These are phyloP conservation scores for Casuarina glauca DNA, from an alignment of 306 rosid species.

Conservation along the genomic window DNA sequence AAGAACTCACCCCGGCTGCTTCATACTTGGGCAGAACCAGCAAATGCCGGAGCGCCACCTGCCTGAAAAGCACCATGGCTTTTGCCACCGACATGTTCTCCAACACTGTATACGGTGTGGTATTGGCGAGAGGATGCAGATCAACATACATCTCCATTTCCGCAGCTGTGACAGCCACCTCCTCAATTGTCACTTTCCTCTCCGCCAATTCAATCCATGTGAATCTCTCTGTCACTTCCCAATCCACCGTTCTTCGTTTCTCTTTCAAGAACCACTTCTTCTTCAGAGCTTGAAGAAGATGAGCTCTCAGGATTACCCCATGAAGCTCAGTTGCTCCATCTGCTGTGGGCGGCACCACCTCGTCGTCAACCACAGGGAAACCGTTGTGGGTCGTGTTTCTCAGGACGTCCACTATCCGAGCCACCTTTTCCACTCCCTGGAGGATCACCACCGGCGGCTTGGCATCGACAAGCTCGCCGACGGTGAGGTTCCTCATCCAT, in stretches of 20 bases:
- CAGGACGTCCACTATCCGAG: slow-evolving; percentile 70
- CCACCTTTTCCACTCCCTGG: slow-evolving; percentile 68
- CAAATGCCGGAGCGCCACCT: slow-evolving; percentile 86
- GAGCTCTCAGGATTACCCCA: slow-evolving; percentile 82
- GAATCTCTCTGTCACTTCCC: slow-evolving; percentile 88
- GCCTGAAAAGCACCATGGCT: slow-evolving; percentile 86
- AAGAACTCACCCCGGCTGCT: slow-evolving; percentile 70
- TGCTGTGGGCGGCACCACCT: slow-evolving; percentile 41
- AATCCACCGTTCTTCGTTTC: slow-evolving; percentile 73
- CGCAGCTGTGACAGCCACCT: slow-evolving; percentile 62
- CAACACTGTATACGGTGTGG: slow-evolving; percentile 74
- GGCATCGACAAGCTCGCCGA: slow-evolving; percentile 75
- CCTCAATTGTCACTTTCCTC: slow-evolving; percentile 70
- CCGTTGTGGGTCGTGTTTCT: slow-evolving; percentile 80
- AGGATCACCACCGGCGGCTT: slow-evolving; percentile 71
- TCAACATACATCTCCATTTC: slow-evolving; percentile 89
- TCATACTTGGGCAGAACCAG: slow-evolving; percentile 75
- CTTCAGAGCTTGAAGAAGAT: slow-evolving; percentile 68
- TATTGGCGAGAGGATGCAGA: slow-evolving; percentile 86
- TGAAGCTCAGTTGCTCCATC: slow-evolving; percentile 60
- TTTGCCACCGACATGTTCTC: slow-evolving; percentile 81
- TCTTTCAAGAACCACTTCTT: slow-evolving; percentile 82
- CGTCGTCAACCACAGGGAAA: slow-evolving; percentile 74
- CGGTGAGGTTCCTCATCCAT: slow-evolving; percentile 90
- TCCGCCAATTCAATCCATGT: slow-evolving; percentile 77